Percentiles rank a stretch among this genome's conserved stretches.
Evolutionary conservation across 1,284 basidiomycete genomes (phyloP).

Genomic region (Xerocomus minutiporus): DNA sequence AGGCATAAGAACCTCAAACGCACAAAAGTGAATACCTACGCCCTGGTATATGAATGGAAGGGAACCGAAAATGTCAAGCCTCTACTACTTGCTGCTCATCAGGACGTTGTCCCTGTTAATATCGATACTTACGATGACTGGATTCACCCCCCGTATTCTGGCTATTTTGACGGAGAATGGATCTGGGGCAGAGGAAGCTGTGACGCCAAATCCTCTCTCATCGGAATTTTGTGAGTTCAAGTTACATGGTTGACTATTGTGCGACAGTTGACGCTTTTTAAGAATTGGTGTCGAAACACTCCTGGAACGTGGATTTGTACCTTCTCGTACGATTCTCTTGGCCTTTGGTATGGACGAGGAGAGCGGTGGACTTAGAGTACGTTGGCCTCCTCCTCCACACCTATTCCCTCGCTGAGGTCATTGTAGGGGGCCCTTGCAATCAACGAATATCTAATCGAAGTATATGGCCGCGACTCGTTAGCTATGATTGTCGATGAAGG

Average conservation of each 20-base stretch:
- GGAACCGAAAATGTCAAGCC: slow-evolving; percentile 59
- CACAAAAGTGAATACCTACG: slow-evolving; percentile 57
- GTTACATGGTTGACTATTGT: not conserved
- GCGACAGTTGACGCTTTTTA: not conserved
- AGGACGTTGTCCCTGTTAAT: slow-evolving; percentile 61
- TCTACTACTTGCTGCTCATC: slow-evolving; percentile 55
- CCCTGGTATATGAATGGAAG: slow-evolving; percentile 58
- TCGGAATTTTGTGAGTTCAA: slow-evolving; percentile 48
- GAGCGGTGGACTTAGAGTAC: slow-evolving; percentile 45
- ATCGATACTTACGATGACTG: slow-evolving; percentile 48
- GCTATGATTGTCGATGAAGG: slow-evolving; percentile 54
- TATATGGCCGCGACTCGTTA: slow-evolving; percentile 52
- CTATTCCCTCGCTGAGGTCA: slow-evolving; percentile 9
- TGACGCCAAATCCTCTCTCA: slow-evolving; percentile 61
- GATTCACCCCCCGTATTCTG: slow-evolving; percentile 49
- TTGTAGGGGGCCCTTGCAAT: slow-evolving; percentile 47
- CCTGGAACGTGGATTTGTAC: slow-evolving; percentile 48
- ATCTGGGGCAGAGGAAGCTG: slow-evolving; percentile 63
- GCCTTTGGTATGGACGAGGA: slow-evolving; percentile 75
- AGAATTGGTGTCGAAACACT: slow-evolving; percentile 53
- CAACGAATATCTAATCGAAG: slow-evolving; percentile 42
- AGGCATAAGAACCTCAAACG: slow-evolving; percentile 46
- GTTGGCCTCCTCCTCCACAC: slow-evolving; percentile 3
- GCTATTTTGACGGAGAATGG: slow-evolving; percentile 44
- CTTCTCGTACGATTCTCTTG: slow-evolving; percentile 52